Evolutionary conservation across 1,284 basidiomycete species (phyloP).

Genomic region (Cryptococcus sp.): DNA sequence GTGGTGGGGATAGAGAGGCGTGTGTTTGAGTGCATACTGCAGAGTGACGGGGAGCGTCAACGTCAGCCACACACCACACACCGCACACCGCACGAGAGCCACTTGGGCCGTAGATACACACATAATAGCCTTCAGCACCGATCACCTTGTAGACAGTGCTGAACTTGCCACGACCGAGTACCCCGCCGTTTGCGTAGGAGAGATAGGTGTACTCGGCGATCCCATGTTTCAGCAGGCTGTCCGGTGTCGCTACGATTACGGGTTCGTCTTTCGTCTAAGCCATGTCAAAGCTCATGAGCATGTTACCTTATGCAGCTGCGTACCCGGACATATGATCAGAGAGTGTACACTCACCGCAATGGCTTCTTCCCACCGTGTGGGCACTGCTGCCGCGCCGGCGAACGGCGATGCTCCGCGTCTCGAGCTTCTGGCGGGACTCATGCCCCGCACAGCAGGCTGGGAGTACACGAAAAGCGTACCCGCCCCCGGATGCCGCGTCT

Average conservation of each 20-base stretch:
- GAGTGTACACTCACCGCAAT: constrained; percentile 4
- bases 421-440: not conserved
- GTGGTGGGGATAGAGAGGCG: constrained; percentile 58
- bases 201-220: constrained; percentile 51
- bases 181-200: constrained; percentile 28
- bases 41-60: not conserved
- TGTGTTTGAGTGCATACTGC: constrained; percentile 58
- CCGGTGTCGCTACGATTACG: constrained; percentile 23
- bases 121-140: constrained; percentile 36
- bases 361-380: constrained; percentile 15
- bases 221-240: constrained; percentile 46
- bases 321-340: not conserved
- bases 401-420: not conserved
- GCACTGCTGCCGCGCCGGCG: not conserved
- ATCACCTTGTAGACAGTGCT: constrained; percentile 51
- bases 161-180: constrained; percentile 54
- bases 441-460: not conserved
- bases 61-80: not conserved
- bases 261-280: constrained; percentile 14
- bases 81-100: not conserved
- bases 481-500: constrained; percentile 34
- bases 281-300: not conserved
- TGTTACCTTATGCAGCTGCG: not conserved
- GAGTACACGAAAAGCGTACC: constrained; percentile 38
- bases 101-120: constrained; percentile 23